Conservation (phyloP, 2,329 filamentous ascomycete genomes). For the Aspergillus sp. region DNA sequence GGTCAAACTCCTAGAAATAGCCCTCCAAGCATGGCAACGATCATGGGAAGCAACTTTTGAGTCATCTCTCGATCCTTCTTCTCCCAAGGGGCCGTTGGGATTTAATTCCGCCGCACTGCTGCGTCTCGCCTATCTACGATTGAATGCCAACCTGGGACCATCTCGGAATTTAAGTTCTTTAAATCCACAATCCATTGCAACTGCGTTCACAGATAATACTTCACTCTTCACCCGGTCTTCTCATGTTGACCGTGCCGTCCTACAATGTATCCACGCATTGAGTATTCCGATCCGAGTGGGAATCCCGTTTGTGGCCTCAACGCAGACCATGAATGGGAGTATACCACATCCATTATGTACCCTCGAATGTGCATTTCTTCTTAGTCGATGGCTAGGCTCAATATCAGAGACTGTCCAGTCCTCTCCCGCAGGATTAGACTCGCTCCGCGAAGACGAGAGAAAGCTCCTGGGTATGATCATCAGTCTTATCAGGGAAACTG, state of each 20-base stretch:
- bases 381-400: slow-evolving; percentile 43
- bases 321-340: slow-evolving; percentile 52
- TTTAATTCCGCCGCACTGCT: slow-evolving; percentile 48
- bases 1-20: slow-evolving; percentile 40
- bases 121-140: slow-evolving; percentile 43
- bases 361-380: slow-evolving; percentile 48
- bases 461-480: slow-evolving; percentile 46
- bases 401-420: slow-evolving; percentile 31
- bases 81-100: slow-evolving; percentile 49
- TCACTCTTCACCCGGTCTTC: slow-evolving; percentile 40
- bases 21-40: slow-evolving; percentile 48
- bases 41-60: slow-evolving; percentile 51
- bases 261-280: slow-evolving; percentile 52
- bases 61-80: slow-evolving; percentile 50
- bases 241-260: slow-evolving; percentile 44
- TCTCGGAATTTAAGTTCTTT: slow-evolving; percentile 44
- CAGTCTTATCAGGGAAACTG: slow-evolving; percentile 46
- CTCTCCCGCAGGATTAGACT: slow-evolving; percentile 11
- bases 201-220: slow-evolving; percentile 37
- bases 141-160: slow-evolving; percentile 45
- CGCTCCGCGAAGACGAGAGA: slow-evolving; percentile 37
- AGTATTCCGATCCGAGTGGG: slow-evolving; percentile 52
- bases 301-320: slow-evolving; percentile 49
- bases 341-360: slow-evolving; percentile 53
- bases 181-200: slow-evolving; percentile 43